Evolutionary conservation across 2,329 filamentous ascomycete genomes (phyloP).

Genomic region (Stylonectria norvegica): DNA sequence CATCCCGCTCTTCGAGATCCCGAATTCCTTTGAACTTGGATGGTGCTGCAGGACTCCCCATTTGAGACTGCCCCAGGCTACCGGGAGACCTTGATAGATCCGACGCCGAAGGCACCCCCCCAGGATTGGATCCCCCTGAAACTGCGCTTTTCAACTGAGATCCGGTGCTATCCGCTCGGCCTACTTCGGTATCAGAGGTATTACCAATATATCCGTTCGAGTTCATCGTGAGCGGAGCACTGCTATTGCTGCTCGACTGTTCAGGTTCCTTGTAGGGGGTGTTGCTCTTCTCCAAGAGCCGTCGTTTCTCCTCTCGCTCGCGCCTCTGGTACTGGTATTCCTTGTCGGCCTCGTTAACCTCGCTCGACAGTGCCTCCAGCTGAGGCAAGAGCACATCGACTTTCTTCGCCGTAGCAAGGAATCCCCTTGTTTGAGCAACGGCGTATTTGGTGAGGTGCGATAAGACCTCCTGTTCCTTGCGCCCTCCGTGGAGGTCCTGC

Average conservation of each 20-base stretch:
- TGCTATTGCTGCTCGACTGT: constrained; percentile 43
- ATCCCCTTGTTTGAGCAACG: constrained; percentile 80
- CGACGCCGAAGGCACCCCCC: constrained; percentile 26
- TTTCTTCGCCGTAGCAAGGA: constrained; percentile 78
- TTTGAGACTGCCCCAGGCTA: constrained; percentile 42
- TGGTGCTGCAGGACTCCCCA: constrained; percentile 50
- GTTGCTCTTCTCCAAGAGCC: constrained; percentile 84
- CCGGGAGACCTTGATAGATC: constrained; percentile 58
- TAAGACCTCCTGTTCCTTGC: constrained; percentile 94
- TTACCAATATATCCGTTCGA: constrained; percentile 47
- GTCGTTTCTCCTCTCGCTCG: constrained; percentile 92
- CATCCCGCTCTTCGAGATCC: constrained; percentile 82
- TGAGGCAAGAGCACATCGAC: constrained; percentile 85
- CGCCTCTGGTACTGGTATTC: constrained; percentile 93
- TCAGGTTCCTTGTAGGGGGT: constrained; percentile 70
- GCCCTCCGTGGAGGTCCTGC: constrained; percentile 98
- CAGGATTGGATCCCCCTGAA: constrained; percentile 41
- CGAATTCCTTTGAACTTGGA: constrained; percentile 85
- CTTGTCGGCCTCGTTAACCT: constrained; percentile 92
- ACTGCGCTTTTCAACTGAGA: constrained; percentile 59
- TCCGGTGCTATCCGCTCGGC: constrained; percentile 69
- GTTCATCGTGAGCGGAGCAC: constrained; percentile 27
- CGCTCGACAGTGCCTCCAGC: constrained; percentile 79
- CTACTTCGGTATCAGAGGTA: constrained; percentile 65
- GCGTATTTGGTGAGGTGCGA: constrained; percentile 94